phyloP scores from a whole-genome alignment of 106 monocot genomes.

The Allium fistulosum region DNA sequence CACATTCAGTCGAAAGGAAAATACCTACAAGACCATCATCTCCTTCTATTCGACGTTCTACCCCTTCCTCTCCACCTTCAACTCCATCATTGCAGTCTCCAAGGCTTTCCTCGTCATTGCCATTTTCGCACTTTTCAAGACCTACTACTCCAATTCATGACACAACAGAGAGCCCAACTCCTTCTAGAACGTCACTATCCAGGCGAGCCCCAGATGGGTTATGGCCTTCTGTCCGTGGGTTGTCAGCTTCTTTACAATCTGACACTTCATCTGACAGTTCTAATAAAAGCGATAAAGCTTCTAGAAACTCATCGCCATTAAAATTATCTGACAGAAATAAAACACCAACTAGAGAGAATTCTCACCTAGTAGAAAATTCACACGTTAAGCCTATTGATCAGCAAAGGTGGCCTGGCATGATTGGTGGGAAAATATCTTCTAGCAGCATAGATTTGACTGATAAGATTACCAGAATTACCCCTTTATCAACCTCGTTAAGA shows the following conservation, averaged over 20 bases:
- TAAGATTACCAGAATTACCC: constrained; percentile 20
- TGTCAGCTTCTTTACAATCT: constrained; percentile 64
- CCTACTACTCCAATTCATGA: constrained; percentile 49
- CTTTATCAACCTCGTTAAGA: constrained; percentile 13
- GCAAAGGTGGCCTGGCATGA: constrained; percentile 51
- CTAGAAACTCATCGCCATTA: constrained; percentile 13
- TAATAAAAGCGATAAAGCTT: constrained; percentile 28
- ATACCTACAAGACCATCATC: constrained; percentile 25
- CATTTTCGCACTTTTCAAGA: constrained; percentile 24
- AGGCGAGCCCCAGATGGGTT: constrained; percentile 43
- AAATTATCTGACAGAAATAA: constrained; percentile 11
- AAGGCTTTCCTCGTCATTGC: constrained; percentile 15
- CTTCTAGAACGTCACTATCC: constrained; percentile 14
- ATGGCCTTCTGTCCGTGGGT: constrained; percentile 78
- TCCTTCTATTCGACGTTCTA: constrained; percentile 13
- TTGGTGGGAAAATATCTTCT: constrained; percentile 26
- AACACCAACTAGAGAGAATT: constrained; percentile 60
- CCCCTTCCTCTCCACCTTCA: constrained; percentile 12
- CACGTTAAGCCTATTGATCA: constrained; percentile 53
- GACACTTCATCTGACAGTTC: constrained; percentile 23
- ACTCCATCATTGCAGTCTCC: constrained; percentile 13
- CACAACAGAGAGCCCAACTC: constrained; percentile 25
- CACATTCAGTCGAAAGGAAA: constrained; percentile 65
- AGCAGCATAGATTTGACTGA: constrained; percentile 24
- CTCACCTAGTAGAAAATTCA: constrained; percentile 30